These are phyloP conservation scores for Notholithocarpus densiflorus DNA, from an alignment of 306 rosid genomes.

Conservation along the genomic window DNA sequence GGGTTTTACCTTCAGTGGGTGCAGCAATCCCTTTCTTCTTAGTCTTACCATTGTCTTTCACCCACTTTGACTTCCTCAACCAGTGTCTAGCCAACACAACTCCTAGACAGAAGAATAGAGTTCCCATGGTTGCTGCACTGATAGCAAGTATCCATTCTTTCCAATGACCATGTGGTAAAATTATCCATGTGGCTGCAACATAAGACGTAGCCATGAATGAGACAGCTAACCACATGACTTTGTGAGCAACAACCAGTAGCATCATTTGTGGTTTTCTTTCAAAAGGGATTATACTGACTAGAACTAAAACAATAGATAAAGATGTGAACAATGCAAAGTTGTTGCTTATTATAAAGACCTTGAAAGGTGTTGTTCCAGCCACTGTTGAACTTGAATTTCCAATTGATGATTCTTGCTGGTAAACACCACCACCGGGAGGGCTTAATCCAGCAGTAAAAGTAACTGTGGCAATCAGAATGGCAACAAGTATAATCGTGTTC, in stretches of 20 bases:
- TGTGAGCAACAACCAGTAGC: slow-evolving; percentile 48
- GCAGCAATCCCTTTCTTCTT: not conserved
- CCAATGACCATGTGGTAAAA: slow-evolving; percentile 36
- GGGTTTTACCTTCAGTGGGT: not conserved
- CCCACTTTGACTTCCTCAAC: slow-evolving; percentile 57
- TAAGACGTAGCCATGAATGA: slow-evolving; percentile 62
- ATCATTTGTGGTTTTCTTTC: slow-evolving; percentile 38
- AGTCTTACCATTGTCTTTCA: slow-evolving; percentile 15
- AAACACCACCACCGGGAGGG: slow-evolving; percentile 59
- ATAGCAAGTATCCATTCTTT: slow-evolving; percentile 39
- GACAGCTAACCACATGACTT: slow-evolving; percentile 65
- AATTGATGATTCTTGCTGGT: slow-evolving; percentile 39
- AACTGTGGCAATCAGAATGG: slow-evolving; percentile 61
- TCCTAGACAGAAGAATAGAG: not conserved
- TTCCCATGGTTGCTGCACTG: slow-evolving; percentile 45
- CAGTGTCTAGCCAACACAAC: not conserved
- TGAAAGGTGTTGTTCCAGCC: slow-evolving; percentile 38
- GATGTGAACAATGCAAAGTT: slow-evolving; percentile 53
- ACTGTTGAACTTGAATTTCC: slow-evolving; percentile 37
- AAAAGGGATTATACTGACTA: slow-evolving; percentile 72
- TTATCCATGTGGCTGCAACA: slow-evolving; percentile 60
- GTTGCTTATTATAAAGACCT: slow-evolving; percentile 59
- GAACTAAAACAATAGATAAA: slow-evolving; percentile 48
- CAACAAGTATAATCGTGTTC: slow-evolving; percentile 55
- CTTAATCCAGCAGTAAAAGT: slow-evolving; percentile 55